A percentile compares a stretch with the other conserved stretches of the same genome.
Evolutionary conservation across 2,329 filamentous ascomycete genomes (phyloP).

Genomic region (Sarocladium kiliense): DNA sequence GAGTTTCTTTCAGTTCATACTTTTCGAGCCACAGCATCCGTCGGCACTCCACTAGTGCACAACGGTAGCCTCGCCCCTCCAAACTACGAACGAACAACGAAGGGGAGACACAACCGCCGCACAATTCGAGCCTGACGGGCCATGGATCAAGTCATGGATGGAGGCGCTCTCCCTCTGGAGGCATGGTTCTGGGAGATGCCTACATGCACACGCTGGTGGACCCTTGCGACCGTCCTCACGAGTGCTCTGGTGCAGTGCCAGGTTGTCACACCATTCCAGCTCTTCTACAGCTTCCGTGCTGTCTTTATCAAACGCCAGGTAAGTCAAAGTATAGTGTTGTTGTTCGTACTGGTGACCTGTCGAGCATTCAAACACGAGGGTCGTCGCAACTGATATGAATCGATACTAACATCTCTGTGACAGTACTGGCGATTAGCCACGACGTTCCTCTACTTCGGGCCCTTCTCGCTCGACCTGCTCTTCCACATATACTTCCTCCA

Average conservation of each 20-base stretch:
- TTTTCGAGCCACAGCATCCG: neutral
- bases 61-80: neutral
- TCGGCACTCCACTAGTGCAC: neutral
- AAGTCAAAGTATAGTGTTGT: slow-evolving; percentile 21
- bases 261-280: slow-evolving; percentile 85
- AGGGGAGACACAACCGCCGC: neutral
- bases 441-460: slow-evolving; percentile 96
- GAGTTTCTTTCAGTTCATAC: neutral
- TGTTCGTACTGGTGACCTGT: neutral
- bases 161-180: slow-evolving; percentile 72
- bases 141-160: slow-evolving; percentile 58
- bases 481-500: slow-evolving; percentile 99
- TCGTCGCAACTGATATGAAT: neutral
- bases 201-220: slow-evolving; percentile 94
- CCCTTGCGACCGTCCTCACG: slow-evolving; percentile 81
- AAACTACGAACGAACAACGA: too few species aligned
- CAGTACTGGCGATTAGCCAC: slow-evolving; percentile 97
- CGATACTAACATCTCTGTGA: slow-evolving; percentile 13
- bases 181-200: slow-evolving; percentile 99
- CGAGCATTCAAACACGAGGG: slow-evolving; percentile 5
- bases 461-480: slow-evolving; percentile 85
- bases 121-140: neutral
- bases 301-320: slow-evolving; percentile 93
- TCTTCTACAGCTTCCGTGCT: slow-evolving; percentile 92
- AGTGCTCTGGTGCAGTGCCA: slow-evolving; percentile 90